phyloP scores from a whole-genome alignment of 108 stramenopile species.

The Fragilaria crotonensis region DNA sequence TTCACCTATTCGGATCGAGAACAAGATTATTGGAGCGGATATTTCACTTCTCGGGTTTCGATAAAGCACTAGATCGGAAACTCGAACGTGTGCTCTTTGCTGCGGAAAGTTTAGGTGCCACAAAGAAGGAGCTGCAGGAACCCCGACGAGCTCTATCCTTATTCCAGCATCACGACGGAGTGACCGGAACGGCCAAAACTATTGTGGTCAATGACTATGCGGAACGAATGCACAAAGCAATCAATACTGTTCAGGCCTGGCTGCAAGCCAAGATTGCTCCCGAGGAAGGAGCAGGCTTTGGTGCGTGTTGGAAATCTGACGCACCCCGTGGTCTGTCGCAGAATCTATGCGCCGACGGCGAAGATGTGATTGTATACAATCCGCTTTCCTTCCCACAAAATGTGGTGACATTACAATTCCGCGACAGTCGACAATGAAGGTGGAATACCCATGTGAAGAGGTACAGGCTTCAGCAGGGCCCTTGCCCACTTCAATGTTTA shows the following conservation, averaged over 20 bases:
- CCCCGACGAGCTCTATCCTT: slow-evolving; percentile 37
- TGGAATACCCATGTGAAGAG: slow-evolving; percentile 35
- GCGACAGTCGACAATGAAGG: slow-evolving; percentile 1
- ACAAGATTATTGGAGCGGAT: slow-evolving; percentile 64
- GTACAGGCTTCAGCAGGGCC: slow-evolving; percentile 10
- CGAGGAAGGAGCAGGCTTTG: background rate
- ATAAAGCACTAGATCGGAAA: slow-evolving; percentile 54
- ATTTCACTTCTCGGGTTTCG: slow-evolving; percentile 57
- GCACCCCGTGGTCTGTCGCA: slow-evolving; percentile 29
- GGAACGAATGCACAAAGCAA: slow-evolving; percentile 29
- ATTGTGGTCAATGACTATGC: slow-evolving; percentile 55
- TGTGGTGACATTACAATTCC: slow-evolving; percentile 36
- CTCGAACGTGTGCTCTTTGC: slow-evolving; percentile 49
- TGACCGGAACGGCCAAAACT: slow-evolving; percentile 51
- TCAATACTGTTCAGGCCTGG: slow-evolving; percentile 27
- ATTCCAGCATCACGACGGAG: slow-evolving; percentile 66
- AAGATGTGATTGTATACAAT: slow-evolving; percentile 35
- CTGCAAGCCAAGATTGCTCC: slow-evolving; percentile 15
- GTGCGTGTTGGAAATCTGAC: slow-evolving; percentile 33
- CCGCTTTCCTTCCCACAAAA: slow-evolving; percentile 32
- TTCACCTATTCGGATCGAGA: slow-evolving; percentile 54
- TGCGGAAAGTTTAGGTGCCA: slow-evolving; percentile 30
- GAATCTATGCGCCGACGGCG: slow-evolving; percentile 28
- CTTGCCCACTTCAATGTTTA: slow-evolving; percentile 9
- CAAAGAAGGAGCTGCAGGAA: slow-evolving; percentile 31